These are phyloP conservation scores for Lipomyces sp. DNA, from an alignment of 805 yeast genomes.

Conservation along the genomic window DNA sequence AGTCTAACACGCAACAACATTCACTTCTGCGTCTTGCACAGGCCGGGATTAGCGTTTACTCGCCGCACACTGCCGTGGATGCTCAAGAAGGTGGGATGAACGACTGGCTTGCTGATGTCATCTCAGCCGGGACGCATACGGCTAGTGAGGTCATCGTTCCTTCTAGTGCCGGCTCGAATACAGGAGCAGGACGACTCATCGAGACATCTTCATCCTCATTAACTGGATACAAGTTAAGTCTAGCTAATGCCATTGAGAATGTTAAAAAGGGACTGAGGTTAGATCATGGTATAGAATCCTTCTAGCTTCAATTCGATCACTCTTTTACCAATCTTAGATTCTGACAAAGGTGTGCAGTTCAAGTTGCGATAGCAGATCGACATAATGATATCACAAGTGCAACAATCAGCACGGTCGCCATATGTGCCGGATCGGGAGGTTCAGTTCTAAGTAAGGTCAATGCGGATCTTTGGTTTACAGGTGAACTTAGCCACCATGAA, in stretches of 20 bases:
- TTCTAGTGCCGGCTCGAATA: no score
- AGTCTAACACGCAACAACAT: slow-evolving; percentile 74
- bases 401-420: slow-evolving; percentile 57
- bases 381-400: slow-evolving; percentile 34
- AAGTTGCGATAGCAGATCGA: slow-evolving; percentile 50
- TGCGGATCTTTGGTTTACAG: slow-evolving; percentile 79
- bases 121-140: no score
- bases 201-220: no score
- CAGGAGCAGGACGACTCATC: no score
- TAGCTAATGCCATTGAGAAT: slow-evolving; percentile 11
- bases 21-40: slow-evolving; percentile 70
- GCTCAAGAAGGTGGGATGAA: slow-evolving; percentile 92
- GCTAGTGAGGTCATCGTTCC: no score
- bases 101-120: slow-evolving; percentile 77
- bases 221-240: background rate
- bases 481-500: slow-evolving; percentile 94
- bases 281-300: slow-evolving; percentile 33
- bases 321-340: background rate
- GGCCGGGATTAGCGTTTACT: slow-evolving; percentile 81
- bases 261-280: slow-evolving; percentile 45
- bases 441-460: slow-evolving; percentile 53
- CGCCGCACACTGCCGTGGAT: slow-evolving; percentile 95
- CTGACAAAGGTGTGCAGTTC: slow-evolving; percentile 42
- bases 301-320: background rate
- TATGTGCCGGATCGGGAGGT: slow-evolving; percentile 96